Conservation (phyloP, 179 eudicot genomes). For the Nepenthes alata region DNA sequence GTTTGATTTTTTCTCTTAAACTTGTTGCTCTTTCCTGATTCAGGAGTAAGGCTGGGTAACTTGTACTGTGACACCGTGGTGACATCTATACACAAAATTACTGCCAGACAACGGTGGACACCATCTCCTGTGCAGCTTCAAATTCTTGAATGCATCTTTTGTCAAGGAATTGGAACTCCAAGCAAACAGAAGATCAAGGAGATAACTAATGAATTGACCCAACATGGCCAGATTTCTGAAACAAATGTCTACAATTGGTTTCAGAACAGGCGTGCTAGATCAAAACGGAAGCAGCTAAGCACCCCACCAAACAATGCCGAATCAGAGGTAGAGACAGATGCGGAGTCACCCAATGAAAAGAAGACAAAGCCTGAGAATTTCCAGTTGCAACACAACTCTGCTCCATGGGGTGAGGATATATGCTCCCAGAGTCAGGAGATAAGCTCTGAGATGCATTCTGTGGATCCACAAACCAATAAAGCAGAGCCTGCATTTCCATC, state of each 20-base stretch:
- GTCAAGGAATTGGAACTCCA: constrained; percentile 79
- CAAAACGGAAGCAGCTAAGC: constrained; percentile 69
- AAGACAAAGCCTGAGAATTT: constrained; percentile 49
- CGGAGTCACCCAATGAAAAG: constrained; percentile 63
- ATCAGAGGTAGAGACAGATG: constrained; percentile 84
- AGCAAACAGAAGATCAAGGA: constrained; percentile 90
- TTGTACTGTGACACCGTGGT: constrained; percentile 62
- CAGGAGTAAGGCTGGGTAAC: constrained; percentile 74
- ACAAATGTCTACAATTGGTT: constrained; percentile 96
- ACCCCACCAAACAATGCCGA: constrained; percentile 49
- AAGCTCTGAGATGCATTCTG: constrained; percentile 44
- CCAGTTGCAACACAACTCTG: constrained; percentile 34
- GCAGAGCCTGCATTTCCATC: constrained; percentile 34
- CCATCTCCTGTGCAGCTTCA: constrained; percentile 83
- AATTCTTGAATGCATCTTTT: constrained; percentile 70
- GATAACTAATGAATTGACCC: constrained; percentile 60
- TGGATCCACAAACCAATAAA: constrained; percentile 38
- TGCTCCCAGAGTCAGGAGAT: constrained; percentile 57
- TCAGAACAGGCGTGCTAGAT: constrained; percentile 91
- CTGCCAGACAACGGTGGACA: constrained; percentile 88
- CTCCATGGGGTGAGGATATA: constrained; percentile 34
- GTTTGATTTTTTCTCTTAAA: too few relatives aligned
- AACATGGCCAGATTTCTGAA: constrained; percentile 84
- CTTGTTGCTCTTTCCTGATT: neutral
- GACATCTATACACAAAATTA: constrained; percentile 56